A percentile compares a stretch with the other conserved stretches of the same genome.
These are phyloP conservation scores for Paecilomyces fulvus DNA, from an alignment of 2,329 filamentous ascomycete genomes.

Conservation along the genomic window DNA sequence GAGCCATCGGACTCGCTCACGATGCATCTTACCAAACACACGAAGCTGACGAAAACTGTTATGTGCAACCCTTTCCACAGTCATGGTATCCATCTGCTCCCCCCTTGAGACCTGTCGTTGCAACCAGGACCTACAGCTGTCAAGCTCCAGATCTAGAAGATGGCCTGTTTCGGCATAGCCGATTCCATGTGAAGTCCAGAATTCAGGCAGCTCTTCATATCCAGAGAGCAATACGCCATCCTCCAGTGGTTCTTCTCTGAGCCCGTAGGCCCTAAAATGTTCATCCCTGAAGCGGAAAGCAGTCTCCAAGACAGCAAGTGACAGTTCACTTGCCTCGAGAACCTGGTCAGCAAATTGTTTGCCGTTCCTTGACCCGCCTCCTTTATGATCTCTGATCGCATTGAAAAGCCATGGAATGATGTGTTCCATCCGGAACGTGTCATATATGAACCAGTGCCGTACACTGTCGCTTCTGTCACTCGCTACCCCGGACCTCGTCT, in stretches of 20 bases:
- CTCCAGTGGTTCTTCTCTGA: slow-evolving; percentile 57
- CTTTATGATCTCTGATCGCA: slow-evolving; percentile 64
- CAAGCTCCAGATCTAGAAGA: slow-evolving; percentile 33
- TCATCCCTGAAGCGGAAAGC: slow-evolving; percentile 63
- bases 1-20: slow-evolving; percentile 53
- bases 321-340: slow-evolving; percentile 67
- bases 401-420: slow-evolving; percentile 73
- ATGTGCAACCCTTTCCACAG: slow-evolving; percentile 41
- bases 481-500: slow-evolving; percentile 56
- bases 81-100: slow-evolving; percentile 23
- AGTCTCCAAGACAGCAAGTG: slow-evolving; percentile 55
- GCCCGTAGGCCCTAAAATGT: slow-evolving; percentile 63
- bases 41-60: slow-evolving; percentile 49
- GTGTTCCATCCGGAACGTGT: slow-evolving; percentile 62
- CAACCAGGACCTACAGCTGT: slow-evolving; percentile 31
- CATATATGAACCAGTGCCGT: slow-evolving; percentile 78
- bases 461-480: slow-evolving; percentile 68
- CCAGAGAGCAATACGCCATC: slow-evolving; percentile 55
- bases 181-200: slow-evolving; percentile 67
- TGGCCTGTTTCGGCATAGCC: slow-evolving; percentile 30
- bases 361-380: slow-evolving; percentile 48
- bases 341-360: slow-evolving; percentile 38
- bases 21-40: slow-evolving; percentile 49
- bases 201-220: slow-evolving; percentile 63
- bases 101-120: slow-evolving; percentile 22